Evolutionary conservation across 2,329 filamentous ascomycete genomes (phyloP), one percentile per base, ranked within the genome.

Genomic region (Ophiocordyceps camponoti-leonardi): DNA sequence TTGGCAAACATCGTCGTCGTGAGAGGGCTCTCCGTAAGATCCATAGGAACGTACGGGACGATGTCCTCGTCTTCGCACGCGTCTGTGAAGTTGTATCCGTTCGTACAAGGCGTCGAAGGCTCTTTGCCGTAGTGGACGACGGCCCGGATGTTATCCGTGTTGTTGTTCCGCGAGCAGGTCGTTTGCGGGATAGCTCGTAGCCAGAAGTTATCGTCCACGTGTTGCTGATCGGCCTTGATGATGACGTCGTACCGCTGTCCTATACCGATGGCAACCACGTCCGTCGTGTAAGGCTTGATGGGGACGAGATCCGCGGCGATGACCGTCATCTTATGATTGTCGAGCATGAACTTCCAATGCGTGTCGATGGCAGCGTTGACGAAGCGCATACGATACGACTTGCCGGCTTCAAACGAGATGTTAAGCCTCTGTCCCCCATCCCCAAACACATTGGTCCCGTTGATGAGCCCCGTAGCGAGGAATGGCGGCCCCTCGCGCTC

Each of bases 251-350:
- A 68, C 3, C 69, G 59, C 49, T 67, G 63, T 3, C 60, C 73
- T 14, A 48, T 67, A 23, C 59, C 66, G 12, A 79, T 61, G 22
- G 61, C 67, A n/a, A 79, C 57, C n/a, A 67, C 45, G 0, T 65
- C 62, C 1, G 74, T 68, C 1, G 59, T 58, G 48, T 71, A 81
- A 0, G 77, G 76, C 22, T 63, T 52, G 22, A 81, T 65, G 2
- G 76, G 73, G 0, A 80, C 72, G 4, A 80, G 59, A 48, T 79
- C 78, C n/a, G 59, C 62, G 0, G 68, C 65, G 37, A 81, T 75
- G 33, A 81, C 74, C 0, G 64, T 71, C 51, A 81, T 56, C 0
- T 54, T 67, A 55, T 81, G 77, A 44, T 71, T 67, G 55, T 76
- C 72, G 47, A 76, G 72, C 31, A 61, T 64, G 51, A 75, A 75